A percentile compares a stretch with the other conserved stretches of the same genome.
Evolutionary conservation across 495 filamentous ascomycete genomes (phyloP).

Genomic region (Physcia stellaris): DNA sequence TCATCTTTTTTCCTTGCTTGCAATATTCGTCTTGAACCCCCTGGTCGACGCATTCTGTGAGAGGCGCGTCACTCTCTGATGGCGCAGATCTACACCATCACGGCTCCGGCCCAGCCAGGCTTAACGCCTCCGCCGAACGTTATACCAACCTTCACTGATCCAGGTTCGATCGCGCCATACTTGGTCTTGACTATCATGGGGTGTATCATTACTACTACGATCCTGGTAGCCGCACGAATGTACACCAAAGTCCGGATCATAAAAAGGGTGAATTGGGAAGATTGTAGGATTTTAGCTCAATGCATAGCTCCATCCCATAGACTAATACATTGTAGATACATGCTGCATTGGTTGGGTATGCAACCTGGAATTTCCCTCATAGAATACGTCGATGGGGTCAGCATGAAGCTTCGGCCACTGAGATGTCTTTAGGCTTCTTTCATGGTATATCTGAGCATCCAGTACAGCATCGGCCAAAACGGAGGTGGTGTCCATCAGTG

Average conservation of each 20-base stretch:
- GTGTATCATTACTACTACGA: constrained; percentile 2
- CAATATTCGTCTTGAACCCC: too few species aligned
- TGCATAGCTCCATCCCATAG: background rate
- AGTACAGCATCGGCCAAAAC: constrained; percentile 2
- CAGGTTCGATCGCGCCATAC: constrained; percentile 11
- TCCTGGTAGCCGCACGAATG: constrained; percentile 6
- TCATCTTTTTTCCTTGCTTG: too few species aligned
- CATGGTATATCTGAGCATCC: background rate
- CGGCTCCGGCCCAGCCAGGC: constrained; percentile 2
- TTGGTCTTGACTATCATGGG: constrained; percentile 4
- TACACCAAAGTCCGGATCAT: constrained; percentile 12
- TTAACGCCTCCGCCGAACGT: constrained; percentile 14
- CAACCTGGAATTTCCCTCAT: too few species aligned
- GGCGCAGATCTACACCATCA: background rate
- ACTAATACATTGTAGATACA: constrained; percentile 6
- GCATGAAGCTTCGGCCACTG: too few species aligned
- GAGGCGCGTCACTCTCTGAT: too few species aligned
- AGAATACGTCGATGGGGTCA: too few species aligned
- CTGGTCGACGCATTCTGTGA: too few species aligned
- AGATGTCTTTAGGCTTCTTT: constrained; percentile 3
- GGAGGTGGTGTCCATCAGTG: constrained; percentile 12
- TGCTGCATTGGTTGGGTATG: constrained; percentile 7
- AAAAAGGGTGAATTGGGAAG: constrained; percentile 11
- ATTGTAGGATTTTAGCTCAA: constrained; percentile 7
- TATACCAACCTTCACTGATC: constrained; percentile 8